These are phyloP conservation scores for Moesziomyces globuligerus DNA, from an alignment of 1,284 basidiomycete genomes.

Conservation along the genomic window DNA sequence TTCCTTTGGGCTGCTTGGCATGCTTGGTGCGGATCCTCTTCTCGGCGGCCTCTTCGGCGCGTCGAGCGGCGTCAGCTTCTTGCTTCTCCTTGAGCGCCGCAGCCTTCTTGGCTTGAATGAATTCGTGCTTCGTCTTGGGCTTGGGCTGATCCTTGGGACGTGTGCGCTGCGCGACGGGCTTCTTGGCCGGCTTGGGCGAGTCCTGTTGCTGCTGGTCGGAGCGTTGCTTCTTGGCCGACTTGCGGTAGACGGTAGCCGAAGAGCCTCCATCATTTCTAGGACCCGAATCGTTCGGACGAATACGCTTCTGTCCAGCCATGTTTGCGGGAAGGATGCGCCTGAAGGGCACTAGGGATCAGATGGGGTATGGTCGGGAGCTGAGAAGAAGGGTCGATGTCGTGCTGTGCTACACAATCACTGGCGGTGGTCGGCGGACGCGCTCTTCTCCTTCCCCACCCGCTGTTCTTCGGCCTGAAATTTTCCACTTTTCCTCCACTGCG, in stretches of 20 bases:
- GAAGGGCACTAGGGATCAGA: too few species aligned
- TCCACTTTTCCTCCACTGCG: slow-evolving; percentile 3
- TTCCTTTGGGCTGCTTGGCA: slow-evolving; percentile 29
- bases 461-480: slow-evolving; percentile 5
- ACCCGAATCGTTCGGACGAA: slow-evolving; percentile 9
- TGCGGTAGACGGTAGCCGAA: slow-evolving; percentile 51
- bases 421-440: too few species aligned
- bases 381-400: too few species aligned
- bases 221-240: slow-evolving; percentile 50
- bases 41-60: slow-evolving; percentile 24
- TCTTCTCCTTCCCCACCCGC: too few species aligned
- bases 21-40: slow-evolving; percentile 18
- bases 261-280: slow-evolving; percentile 8
- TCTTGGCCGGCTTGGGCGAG: slow-evolving; percentile 27
- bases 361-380: too few species aligned
- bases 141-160: slow-evolving; percentile 49
- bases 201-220: slow-evolving; percentile 30
- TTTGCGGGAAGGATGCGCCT: too few species aligned
- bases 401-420: too few species aligned
- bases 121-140: slow-evolving; percentile 56
- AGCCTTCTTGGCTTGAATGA: slow-evolving; percentile 53
- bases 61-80: slow-evolving; percentile 19
- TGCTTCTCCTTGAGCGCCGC: slow-evolving; percentile 39
- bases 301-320: slow-evolving; percentile 38
- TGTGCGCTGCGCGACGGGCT: slow-evolving; percentile 32